Base-by-base conservation (phyloP, 371 early-diverging fungal genomes). In the Gilbertella persicaria region DNA sequence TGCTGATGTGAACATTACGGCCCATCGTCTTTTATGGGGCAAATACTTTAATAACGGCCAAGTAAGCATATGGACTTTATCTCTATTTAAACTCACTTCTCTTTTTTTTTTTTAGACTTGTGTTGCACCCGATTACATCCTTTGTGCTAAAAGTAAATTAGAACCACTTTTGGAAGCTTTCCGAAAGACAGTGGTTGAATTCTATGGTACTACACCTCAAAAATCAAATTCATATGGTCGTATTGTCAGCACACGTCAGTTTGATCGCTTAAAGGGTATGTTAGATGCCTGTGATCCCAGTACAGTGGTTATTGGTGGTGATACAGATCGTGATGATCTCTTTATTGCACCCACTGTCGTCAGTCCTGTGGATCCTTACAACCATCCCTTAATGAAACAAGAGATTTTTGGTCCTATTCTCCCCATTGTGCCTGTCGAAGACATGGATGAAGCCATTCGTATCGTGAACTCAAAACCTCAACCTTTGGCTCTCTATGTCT, bases 1-100 rank as follows among this genome's bases (percentile, higher is more conserved):
- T 38, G 82, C 79, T 7, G 86, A 93, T 56, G 47, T 90, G 4
- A 67, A 62, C 2, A 60, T 82, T 20, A 78, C 87, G 0, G 92
- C 93, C 5, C 78, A 76, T 39, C 85, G 95, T n/a, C 64, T 94
- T 23, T 65, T 83, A 28, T 94, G 84, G 84, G 90, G 86, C 40
- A 95, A 95, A 66, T 78, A 78, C 54, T 69, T 84, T 60, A 95
- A 95, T 61, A 75, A 73, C 48, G 95, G 95, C 13, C 95, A 96
- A 82, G 88, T 86, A 72, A 58, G 42, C 36, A 36, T 20, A 9
- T 21, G 16, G 14, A 26, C 30, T 23, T 19, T 24, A 13, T 24
- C 20, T 13, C 12, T 20, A 8, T 21, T 20, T 28, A 12, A 45
- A 29, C 9, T 26, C 8, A 14, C 13, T 17, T 9, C 17, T 47